A percentile compares a stretch with the other conserved stretches of the same genome.
These are phyloP conservation scores for Calonectria pteridis DNA, from an alignment of 2,329 filamentous ascomycete genomes.

Conservation along the genomic window DNA sequence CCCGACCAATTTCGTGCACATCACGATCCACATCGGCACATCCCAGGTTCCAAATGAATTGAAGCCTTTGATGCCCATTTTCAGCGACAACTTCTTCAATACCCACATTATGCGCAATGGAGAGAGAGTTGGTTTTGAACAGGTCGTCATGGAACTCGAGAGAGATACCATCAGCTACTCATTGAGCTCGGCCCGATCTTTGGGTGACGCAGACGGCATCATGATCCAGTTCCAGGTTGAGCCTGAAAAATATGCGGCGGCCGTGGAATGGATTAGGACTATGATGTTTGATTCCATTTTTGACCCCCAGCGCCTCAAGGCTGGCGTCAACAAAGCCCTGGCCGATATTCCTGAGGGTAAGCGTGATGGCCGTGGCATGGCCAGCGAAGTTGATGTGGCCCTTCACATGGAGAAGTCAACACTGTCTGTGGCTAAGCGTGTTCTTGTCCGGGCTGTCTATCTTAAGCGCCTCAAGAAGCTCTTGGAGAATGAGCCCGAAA, in stretches of 20 bases:
- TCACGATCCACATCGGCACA: constrained; percentile 85
- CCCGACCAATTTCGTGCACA: constrained; percentile 90
- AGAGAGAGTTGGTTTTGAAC: constrained; percentile 85
- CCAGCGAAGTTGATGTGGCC: constrained; percentile 77
- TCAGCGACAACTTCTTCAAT: constrained; percentile 94
- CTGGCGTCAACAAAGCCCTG: constrained; percentile 81
- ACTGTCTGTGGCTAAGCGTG: constrained; percentile 80
- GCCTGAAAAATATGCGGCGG: constrained; percentile 84
- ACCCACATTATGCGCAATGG: constrained; percentile 85
- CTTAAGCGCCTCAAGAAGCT: constrained; percentile 87
- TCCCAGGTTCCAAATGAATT: constrained; percentile 81
- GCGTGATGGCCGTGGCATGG: constrained; percentile 81
- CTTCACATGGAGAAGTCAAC: constrained; percentile 85
- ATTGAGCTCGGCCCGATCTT: constrained; percentile 74
- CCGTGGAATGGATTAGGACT: constrained; percentile 86
- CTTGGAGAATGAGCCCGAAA: constrained; percentile 79
- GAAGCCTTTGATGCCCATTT: constrained; percentile 86
- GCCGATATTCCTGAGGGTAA: constrained; percentile 94
- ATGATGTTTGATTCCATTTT: constrained; percentile 92
- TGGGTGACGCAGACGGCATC: constrained; percentile 86
- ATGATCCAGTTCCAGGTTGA: constrained; percentile 88
- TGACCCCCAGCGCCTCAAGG: constrained; percentile 75
- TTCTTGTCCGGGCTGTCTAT: constrained; percentile 88
- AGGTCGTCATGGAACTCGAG: constrained; percentile 92
- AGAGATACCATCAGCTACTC: constrained; percentile 89